Evolutionary conservation across 2,329 filamentous ascomycete species (phyloP).

Genomic region (Talaromyces islandicus): DNA sequence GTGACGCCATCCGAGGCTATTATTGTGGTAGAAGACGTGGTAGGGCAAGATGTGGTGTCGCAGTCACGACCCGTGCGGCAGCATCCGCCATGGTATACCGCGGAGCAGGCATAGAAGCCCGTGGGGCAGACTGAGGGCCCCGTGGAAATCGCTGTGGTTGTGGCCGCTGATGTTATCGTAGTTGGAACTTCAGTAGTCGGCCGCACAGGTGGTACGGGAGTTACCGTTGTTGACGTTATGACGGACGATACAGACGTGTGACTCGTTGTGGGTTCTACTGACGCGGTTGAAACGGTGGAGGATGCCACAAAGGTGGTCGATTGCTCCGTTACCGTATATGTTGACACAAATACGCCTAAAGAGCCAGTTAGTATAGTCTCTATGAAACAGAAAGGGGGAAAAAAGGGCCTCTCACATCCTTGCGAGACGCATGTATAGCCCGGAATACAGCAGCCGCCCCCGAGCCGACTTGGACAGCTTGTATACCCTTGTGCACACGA

Average conservation of each 20-base stretch:
- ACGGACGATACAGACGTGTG: conserved; percentile 13
- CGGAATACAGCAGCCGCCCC: conserved; percentile 58
- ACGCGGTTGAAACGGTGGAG: conserved; percentile 30
- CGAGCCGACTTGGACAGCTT: conserved; percentile 48
- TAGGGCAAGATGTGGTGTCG: conserved; percentile 70
- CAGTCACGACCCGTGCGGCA: conserved; percentile 85
- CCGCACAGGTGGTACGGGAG: conserved; percentile 30
- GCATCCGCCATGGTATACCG: conserved; percentile 74
- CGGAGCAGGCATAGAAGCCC: conserved; percentile 86
- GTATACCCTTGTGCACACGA: conserved; percentile 49
- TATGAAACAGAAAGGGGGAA: not conserved
- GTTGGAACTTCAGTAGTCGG: conserved; percentile 34
- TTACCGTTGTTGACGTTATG: conserved; percentile 23
- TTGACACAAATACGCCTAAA: conserved; percentile 28
- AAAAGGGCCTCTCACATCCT: conserved; percentile 42
- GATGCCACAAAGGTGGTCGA: conserved; percentile 26
- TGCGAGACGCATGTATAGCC: conserved; percentile 52
- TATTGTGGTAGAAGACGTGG: conserved; percentile 59
- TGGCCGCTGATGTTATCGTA: conserved; percentile 14
- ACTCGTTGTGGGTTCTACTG: conserved; percentile 13
- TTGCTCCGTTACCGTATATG: conserved; percentile 29
- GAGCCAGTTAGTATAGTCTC: not conserved
- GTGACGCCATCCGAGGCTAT: conserved; percentile 61
- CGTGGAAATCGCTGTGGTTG: conserved; percentile 9
- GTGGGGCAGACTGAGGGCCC: conserved; percentile 62